These are phyloP conservation scores for California macrophylla DNA, from an alignment of 441 rosid species.

Conservation along the genomic window DNA sequence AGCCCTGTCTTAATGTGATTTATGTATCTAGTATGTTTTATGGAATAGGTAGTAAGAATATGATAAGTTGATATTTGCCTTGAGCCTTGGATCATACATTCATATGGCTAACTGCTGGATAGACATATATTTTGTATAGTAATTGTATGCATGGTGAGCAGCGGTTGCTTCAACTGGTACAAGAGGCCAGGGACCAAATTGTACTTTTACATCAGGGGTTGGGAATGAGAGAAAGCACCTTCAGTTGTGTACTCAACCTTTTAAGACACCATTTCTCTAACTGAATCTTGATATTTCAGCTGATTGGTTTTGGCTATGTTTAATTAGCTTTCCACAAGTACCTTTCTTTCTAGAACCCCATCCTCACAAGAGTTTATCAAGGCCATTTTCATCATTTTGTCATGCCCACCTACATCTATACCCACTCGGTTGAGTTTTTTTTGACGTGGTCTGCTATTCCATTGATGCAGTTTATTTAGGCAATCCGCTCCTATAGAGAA, in stretches of 20 bases:
- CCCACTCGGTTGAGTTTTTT: background rate
- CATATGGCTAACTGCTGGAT: background rate
- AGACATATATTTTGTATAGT: background rate
- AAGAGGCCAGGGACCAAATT: background rate
- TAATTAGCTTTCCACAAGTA: background rate
- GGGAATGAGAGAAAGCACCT: background rate
- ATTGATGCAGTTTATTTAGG: slow-evolving; percentile 63
- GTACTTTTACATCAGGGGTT: background rate
- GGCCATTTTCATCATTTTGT: background rate
- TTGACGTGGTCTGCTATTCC: slow-evolving; percentile 11
- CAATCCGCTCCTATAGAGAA: slow-evolving; percentile 77
- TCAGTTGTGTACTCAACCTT: background rate
- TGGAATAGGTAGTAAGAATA: background rate
- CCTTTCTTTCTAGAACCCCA: background rate
- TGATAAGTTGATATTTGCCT: background rate
- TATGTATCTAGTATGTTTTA: background rate
- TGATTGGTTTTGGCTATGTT: background rate
- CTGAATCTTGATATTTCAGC: background rate
- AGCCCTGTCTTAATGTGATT: background rate
- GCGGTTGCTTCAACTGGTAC: background rate
- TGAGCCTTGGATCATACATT: background rate
- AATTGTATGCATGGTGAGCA: background rate
- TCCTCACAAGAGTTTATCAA: slow-evolving; percentile 1
- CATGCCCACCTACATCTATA: background rate
- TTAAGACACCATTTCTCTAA: background rate